Evolutionary conservation across 2,329 filamentous ascomycete species (phyloP).

Genomic region (Microascus cirrosus): DNA sequence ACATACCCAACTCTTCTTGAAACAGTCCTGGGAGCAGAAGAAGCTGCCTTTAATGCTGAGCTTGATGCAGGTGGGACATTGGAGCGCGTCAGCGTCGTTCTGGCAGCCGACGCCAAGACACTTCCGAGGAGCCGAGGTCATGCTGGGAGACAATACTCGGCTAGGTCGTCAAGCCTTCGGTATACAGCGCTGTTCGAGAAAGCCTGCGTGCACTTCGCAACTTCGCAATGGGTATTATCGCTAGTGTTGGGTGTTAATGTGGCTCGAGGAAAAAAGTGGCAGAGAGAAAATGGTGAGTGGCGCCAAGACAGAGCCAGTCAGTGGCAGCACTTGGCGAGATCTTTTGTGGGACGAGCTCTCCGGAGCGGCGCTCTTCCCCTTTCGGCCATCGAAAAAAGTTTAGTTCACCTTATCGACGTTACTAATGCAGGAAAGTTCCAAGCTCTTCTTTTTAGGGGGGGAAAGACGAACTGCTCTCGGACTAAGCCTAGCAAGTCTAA

Average conservation of each 20-base stretch:
- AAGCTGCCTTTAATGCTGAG: slow-evolving; percentile 78
- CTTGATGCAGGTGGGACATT: slow-evolving; percentile 94
- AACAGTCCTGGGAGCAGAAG: slow-evolving; percentile 98
- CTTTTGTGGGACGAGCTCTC: too few species aligned
- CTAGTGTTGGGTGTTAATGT: background rate
- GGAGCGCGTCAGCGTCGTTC: slow-evolving; percentile 74
- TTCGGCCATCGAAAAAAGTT: too few species aligned
- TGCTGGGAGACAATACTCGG: slow-evolving; percentile 13
- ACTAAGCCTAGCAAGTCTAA: too few species aligned
- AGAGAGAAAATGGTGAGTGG: background rate
- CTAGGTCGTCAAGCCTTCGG: background rate
- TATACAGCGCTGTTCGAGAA: background rate
- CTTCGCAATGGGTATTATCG: background rate
- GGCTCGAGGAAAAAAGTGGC: background rate
- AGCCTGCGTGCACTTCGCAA: background rate
- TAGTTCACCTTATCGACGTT: too few species aligned
- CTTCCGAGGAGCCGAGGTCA: slow-evolving; percentile 47
- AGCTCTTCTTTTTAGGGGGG: too few species aligned
- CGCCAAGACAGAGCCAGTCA: too few species aligned
- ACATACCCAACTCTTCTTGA: slow-evolving; percentile 95
- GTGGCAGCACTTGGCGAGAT: too few species aligned
- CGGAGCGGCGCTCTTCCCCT: too few species aligned
- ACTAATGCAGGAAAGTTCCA: too few species aligned
- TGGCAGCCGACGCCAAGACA: slow-evolving; percentile 76
- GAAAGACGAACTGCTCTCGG: too few species aligned